Evolutionary conservation across 352 stramenopile genomes (phyloP).

Genomic region (Pythium biforme): DNA sequence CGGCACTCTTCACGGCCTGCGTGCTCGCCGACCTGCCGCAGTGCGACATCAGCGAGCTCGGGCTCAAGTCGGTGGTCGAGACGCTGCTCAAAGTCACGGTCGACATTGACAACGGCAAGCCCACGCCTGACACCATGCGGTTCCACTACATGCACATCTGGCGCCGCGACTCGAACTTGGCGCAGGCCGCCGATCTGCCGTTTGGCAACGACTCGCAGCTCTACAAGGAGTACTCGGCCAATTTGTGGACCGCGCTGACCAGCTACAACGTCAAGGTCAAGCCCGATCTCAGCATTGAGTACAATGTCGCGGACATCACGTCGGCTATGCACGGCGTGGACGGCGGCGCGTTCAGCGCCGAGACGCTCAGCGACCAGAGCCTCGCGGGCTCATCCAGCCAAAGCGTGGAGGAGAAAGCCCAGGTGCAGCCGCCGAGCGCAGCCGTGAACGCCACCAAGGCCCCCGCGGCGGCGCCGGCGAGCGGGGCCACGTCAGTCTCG

Average conservation of each 20-base stretch:
- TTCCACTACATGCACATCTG: constrained; percentile 54
- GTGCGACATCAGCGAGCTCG: constrained; percentile 48
- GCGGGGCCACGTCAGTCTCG: not conserved
- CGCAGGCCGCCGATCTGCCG: constrained; percentile 36
- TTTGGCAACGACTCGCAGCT: constrained; percentile 43
- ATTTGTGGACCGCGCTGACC: constrained; percentile 28
- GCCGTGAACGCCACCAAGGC: not conserved
- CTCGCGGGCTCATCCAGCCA: not conserved
- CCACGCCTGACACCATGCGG: constrained; percentile 32
- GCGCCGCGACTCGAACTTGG: constrained; percentile 45
- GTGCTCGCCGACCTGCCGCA: constrained; percentile 43
- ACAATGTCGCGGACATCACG: constrained; percentile 3
- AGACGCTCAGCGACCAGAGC: constrained; percentile 1
- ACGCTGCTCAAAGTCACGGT: constrained; percentile 55
- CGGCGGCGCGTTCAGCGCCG: not conserved
- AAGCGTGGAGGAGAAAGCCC: no score
- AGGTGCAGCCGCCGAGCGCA: not conserved
- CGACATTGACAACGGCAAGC: constrained; percentile 38
- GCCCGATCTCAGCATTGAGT: constrained; percentile 36
- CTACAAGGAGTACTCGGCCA: constrained; percentile 35
- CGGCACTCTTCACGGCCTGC: constrained; percentile 49
- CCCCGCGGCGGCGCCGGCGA: no score
- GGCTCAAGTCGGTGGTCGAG: constrained; percentile 44
- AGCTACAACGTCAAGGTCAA: constrained; percentile 36
- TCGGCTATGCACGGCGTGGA: not conserved